Evolutionary conservation across 179 eudicot species (phyloP).

Genomic region (Carnegiea gigantea): DNA sequence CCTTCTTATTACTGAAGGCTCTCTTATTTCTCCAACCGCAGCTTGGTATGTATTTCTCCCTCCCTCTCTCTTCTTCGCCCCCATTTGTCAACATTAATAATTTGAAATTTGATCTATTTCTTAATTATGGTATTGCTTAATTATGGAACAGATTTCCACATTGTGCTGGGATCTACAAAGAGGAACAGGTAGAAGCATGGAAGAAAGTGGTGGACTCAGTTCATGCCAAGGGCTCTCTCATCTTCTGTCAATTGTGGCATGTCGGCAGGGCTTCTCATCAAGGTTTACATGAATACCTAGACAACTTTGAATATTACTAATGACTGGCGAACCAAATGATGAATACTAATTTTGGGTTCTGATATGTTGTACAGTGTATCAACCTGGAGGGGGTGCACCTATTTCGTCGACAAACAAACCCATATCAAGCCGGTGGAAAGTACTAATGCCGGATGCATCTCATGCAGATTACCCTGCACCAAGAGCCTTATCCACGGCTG

Average conservation of each 20-base stretch:
- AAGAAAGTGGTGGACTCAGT: constrained; percentile 74
- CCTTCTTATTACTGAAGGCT: constrained; percentile 58
- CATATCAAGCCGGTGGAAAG: constrained; percentile 60
- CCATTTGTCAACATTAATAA: too few relatives aligned
- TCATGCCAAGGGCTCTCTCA: constrained; percentile 69
- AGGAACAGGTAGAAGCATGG: constrained; percentile 84
- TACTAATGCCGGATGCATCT: constrained; percentile 58
- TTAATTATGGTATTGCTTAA: too few relatives aligned
- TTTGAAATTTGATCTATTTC: too few relatives aligned
- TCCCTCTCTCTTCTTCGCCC: too few relatives aligned
- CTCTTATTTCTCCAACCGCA: constrained; percentile 46
- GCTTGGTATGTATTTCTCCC: constrained; percentile 40
- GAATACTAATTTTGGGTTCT: too few relatives aligned
- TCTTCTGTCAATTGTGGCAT: constrained; percentile 91
- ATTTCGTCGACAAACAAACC: constrained; percentile 50
- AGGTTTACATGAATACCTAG: not conserved
- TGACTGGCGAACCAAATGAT: too few relatives aligned
- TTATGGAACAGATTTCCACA: constrained; percentile 35
- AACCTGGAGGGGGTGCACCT: too few relatives aligned
- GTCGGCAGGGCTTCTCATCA: constrained; percentile 86
- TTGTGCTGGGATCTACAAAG: constrained; percentile 76
- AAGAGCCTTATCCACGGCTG: constrained; percentile 23
- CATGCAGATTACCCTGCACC: constrained; percentile 50
- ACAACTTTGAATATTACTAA: too few relatives aligned
- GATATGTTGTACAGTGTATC: constrained; percentile 10